Evolutionary conservation across 106 monocot genomes (phyloP).

Genomic region (Dioscorea dumetorum): DNA sequence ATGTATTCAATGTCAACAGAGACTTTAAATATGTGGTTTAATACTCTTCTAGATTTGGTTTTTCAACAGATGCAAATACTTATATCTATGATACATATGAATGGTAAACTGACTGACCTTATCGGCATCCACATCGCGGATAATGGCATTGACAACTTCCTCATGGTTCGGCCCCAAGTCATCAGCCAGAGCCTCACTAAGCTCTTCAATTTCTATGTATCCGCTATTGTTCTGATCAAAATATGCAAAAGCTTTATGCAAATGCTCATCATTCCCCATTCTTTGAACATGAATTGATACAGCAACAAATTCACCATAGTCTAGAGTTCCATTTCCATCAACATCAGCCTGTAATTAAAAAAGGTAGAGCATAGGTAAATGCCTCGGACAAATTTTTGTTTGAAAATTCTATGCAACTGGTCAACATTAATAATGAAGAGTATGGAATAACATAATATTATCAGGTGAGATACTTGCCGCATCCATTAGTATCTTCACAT

Average conservation of each 20-base stretch:
- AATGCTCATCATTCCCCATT: constrained; percentile 29
- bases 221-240: constrained; percentile 30
- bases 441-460: background rate
- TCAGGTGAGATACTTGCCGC: constrained; percentile 29
- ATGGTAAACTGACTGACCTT: constrained; percentile 12
- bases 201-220: constrained; percentile 37
- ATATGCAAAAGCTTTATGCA: constrained; percentile 31
- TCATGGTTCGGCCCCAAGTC: constrained; percentile 27
- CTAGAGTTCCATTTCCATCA: constrained; percentile 30
- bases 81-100: too few species aligned
- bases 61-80: too few species aligned
- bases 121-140: constrained; percentile 35
- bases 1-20: too few species aligned
- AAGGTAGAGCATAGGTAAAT: too few species aligned
- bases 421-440: too few species aligned
- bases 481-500: constrained; percentile 47
- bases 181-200: constrained; percentile 16
- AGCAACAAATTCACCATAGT: constrained; percentile 36
- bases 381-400: too few species aligned
- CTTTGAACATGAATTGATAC: constrained; percentile 28
- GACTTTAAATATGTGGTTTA: too few species aligned
- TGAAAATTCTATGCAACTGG: too few species aligned
- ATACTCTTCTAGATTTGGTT: too few species aligned
- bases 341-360: constrained; percentile 28
- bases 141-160: constrained; percentile 30